phyloP scores from a whole-genome alignment of 2,329 filamentous ascomycete species.

The Xylariaceae sp. region DNA sequence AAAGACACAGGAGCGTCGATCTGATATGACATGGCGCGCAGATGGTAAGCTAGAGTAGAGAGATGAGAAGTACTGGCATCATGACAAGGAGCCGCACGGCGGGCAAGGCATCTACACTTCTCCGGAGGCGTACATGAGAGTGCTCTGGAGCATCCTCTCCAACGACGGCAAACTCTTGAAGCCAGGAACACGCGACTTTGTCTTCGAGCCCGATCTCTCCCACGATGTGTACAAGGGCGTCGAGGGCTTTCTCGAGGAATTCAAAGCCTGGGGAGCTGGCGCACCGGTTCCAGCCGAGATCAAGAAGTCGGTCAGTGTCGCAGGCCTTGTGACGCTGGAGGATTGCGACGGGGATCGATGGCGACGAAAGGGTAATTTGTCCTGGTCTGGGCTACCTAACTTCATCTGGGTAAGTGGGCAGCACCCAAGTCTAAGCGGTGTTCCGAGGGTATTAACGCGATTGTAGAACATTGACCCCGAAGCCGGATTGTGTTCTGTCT shows the following conservation, averaged over 20 bases:
- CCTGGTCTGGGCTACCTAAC: constrained; percentile 39
- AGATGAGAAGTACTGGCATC: constrained; percentile 12
- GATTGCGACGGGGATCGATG: constrained; percentile 13
- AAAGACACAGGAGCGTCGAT: constrained; percentile 11
- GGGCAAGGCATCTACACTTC: constrained; percentile 33
- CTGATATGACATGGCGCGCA: constrained; percentile 15
- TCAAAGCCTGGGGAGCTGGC: constrained; percentile 22
- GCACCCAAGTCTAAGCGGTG: neutral
- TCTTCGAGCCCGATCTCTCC: constrained; percentile 45
- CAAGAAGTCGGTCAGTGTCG: constrained; percentile 25
- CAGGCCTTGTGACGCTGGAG: constrained; percentile 8
- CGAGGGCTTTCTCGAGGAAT: constrained; percentile 3
- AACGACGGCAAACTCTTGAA: constrained; percentile 46
- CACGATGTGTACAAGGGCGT: constrained; percentile 22
- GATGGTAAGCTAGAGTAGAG: constrained; percentile 10
- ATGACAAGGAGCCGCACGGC: constrained; percentile 23
- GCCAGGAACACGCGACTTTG: constrained; percentile 33
- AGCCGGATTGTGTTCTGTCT: constrained; percentile 30
- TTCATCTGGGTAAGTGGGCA: constrained; percentile 39
- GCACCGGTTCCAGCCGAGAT: constrained; percentile 24
- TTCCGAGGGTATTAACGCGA: constrained; percentile 9
- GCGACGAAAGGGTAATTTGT: constrained; percentile 11
- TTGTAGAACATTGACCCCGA: constrained; percentile 28
- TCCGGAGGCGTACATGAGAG: constrained; percentile 37
- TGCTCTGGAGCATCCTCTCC: constrained; percentile 41